phyloP scores from a whole-genome alignment of 1,139 yeast species.

The Taphrina flavorubra region DNA sequence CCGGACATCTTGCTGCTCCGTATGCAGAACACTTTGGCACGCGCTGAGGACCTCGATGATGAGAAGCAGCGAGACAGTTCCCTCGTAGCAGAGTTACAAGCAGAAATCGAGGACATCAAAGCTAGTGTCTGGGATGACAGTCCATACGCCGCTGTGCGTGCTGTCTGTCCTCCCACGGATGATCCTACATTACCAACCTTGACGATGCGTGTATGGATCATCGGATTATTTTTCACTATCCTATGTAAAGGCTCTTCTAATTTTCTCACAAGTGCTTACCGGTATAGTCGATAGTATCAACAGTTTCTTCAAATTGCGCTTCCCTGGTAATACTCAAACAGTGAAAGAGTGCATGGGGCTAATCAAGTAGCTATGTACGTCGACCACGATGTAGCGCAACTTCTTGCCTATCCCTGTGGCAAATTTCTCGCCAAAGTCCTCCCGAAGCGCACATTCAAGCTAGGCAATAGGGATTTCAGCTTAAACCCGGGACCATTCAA shows the following conservation, averaged over 20 bases:
- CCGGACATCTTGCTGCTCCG: constrained; percentile 38
- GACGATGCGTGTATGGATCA: constrained; percentile 51
- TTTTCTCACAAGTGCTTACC: neutral
- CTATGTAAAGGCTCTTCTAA: constrained; percentile 60
- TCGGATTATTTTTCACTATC: constrained; percentile 58
- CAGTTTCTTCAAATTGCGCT: constrained; percentile 8
- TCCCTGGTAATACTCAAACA: constrained; percentile 51
- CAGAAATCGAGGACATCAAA: constrained; percentile 56
- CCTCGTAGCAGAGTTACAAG: constrained; percentile 44
- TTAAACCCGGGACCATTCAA: constrained; percentile 70
- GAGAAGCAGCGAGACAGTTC: neutral
- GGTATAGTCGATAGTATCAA: constrained; percentile 9
- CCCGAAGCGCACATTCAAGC: constrained; percentile 60
- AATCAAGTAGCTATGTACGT: constrained; percentile 58
- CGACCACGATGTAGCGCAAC: constrained; percentile 62
- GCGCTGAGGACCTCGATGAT: constrained; percentile 50
- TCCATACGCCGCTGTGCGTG: constrained; percentile 72
- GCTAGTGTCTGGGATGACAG: constrained; percentile 55
- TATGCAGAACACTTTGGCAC: constrained; percentile 37
- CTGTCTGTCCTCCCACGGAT: constrained; percentile 68
- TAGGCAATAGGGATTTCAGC: constrained; percentile 54
- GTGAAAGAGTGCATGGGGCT: constrained; percentile 58
- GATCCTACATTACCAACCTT: constrained; percentile 63
- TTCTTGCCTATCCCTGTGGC: constrained; percentile 56
- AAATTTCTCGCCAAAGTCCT: constrained; percentile 55